phyloP scores from a whole-genome alignment of 2,329 filamentous ascomycete species.

The Penicillium brevicompactum region DNA sequence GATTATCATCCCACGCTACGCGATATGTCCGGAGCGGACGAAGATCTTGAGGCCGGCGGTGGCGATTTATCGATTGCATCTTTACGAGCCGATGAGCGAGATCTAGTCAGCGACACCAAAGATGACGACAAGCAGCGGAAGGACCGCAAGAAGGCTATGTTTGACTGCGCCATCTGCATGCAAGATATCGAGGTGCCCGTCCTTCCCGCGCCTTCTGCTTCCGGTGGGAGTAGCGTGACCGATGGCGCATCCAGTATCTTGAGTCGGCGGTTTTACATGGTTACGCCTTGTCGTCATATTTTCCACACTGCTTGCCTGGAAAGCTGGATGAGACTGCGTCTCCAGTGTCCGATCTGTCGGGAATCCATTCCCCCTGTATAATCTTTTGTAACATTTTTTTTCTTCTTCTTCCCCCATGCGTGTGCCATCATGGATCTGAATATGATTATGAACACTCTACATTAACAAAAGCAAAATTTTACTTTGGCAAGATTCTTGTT shows the following conservation, averaged over 20 bases:
- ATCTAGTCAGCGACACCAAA: constrained; percentile 38
- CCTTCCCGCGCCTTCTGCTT: constrained; percentile 55
- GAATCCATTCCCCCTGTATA: constrained; percentile 85
- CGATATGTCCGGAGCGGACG: constrained; percentile 55
- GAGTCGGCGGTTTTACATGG: constrained; percentile 86
- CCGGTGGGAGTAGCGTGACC: constrained; percentile 47
- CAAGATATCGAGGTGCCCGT: constrained; percentile 89
- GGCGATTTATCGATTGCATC: constrained; percentile 74
- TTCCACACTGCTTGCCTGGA: constrained; percentile 92
- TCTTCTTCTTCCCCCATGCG: not conserved
- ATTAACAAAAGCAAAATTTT: not conserved
- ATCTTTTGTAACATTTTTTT: not conserved
- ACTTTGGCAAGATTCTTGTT: constrained; percentile 16
- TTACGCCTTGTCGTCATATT: constrained; percentile 93
- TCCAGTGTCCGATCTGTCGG: constrained; percentile 94
- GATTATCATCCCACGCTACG: constrained; percentile 92
- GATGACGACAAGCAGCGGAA: constrained; percentile 46
- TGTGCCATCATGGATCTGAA: not conserved
- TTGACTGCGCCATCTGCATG: constrained; percentile 95
- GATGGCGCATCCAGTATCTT: constrained; percentile 64
- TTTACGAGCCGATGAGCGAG: constrained; percentile 54
- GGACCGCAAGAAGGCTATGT: constrained; percentile 61
- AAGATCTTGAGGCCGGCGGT: constrained; percentile 75
- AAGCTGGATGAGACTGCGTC: constrained; percentile 89
- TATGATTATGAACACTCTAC: not conserved